phyloP scores from a whole-genome alignment of 345 rosid species.

The Mallotus nudiflorus region DNA sequence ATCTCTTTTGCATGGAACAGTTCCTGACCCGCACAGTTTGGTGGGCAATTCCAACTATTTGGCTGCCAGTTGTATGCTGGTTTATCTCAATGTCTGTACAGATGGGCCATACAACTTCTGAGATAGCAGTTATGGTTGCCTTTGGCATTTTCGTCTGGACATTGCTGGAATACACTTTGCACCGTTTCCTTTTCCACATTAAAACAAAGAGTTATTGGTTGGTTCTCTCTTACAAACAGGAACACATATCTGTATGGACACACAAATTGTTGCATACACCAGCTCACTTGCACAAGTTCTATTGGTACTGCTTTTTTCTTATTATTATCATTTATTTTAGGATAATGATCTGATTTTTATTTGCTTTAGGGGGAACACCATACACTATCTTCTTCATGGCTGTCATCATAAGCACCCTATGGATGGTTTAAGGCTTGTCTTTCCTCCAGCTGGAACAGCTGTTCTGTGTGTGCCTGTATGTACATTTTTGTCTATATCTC shows the following conservation, averaged over 20 bases:
- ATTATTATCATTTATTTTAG: not conserved
- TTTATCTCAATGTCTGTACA: slow-evolving; percentile 53
- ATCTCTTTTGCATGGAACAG: slow-evolving; percentile 40
- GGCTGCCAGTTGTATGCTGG: slow-evolving; percentile 85
- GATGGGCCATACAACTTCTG: slow-evolving; percentile 62
- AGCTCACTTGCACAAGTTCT: not conserved
- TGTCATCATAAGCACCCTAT: slow-evolving; percentile 95
- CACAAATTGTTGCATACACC: not conserved
- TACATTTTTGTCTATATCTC: not conserved
- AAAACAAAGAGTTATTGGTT: slow-evolving; percentile 84
- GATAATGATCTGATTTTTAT: not conserved
- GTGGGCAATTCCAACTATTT: slow-evolving; percentile 93
- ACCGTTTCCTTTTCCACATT: slow-evolving; percentile 95
- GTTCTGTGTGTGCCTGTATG: slow-evolving; percentile 64
- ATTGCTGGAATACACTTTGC: slow-evolving; percentile 80
- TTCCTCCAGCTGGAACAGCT: slow-evolving; percentile 83
- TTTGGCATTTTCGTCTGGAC: slow-evolving; percentile 84
- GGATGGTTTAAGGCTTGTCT: slow-evolving; percentile 83
- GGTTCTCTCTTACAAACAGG: slow-evolving; percentile 37
- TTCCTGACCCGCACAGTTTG: slow-evolving; percentile 87
- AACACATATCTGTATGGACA: too few species aligned
- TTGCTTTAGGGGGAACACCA: slow-evolving; percentile 65
- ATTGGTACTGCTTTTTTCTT: not conserved
- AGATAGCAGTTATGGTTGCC: slow-evolving; percentile 53
- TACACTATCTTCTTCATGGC: slow-evolving; percentile 85